Conservation (phyloP, 2,329 filamentous ascomycete genomes). For the Incumbomyces lentus region DNA sequence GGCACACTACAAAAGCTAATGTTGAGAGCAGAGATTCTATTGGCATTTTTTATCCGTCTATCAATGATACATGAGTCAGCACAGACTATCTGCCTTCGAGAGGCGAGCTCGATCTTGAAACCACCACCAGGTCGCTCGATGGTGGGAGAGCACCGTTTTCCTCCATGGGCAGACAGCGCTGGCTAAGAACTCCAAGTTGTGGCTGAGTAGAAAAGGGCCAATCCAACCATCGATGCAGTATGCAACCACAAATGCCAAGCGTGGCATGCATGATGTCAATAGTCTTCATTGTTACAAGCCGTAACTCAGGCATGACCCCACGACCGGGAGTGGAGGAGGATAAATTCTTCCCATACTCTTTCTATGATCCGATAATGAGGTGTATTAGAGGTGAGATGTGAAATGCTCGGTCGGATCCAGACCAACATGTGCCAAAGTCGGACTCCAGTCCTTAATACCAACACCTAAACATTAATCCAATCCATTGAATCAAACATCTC, state of each 20-base stretch:
- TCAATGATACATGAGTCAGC: no score
- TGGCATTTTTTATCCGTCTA: no score
- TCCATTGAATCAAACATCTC: constrained; percentile 41
- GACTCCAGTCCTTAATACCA: no score
- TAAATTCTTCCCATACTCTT: neutral
- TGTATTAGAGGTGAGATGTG: neutral
- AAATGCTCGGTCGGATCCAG: neutral
- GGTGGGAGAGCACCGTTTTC: constrained; percentile 2
- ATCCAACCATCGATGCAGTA: neutral
- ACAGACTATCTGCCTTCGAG: neutral
- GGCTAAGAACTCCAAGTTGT: neutral
- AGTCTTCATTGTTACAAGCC: constrained; percentile 5
- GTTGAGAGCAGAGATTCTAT: neutral
- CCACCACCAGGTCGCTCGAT: neutral
- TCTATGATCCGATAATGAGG: neutral
- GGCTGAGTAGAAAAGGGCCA: constrained; percentile 2
- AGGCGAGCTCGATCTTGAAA: constrained; percentile 5
- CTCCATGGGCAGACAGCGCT: neutral
- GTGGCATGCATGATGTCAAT: neutral
- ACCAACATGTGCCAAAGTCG: neutral
- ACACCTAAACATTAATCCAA: constrained; percentile 29
- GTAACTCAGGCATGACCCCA: neutral
- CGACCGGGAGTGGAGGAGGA: neutral
- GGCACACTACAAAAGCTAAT: neutral
- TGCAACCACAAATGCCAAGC: constrained; percentile 2